These are phyloP conservation scores for Hortiboletus campestris DNA, from an alignment of 768 basidiomycete genomes.

Conservation along the genomic window DNA sequence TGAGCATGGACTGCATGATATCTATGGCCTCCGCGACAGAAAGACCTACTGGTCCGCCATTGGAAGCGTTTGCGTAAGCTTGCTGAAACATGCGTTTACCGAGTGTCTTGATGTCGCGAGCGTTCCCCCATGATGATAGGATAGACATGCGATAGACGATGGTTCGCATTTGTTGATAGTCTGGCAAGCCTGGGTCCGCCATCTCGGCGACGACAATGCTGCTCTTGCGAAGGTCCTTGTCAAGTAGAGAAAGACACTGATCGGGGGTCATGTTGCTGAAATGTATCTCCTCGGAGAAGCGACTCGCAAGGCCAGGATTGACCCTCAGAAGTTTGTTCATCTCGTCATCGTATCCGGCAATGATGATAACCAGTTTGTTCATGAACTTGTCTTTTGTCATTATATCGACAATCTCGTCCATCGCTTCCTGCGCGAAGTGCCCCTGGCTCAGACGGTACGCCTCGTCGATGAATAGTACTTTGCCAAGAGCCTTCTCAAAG, in stretches of 20 bases:
- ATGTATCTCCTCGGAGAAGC: slow-evolving; percentile 59
- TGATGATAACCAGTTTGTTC: slow-evolving; percentile 60
- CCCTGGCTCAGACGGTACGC: slow-evolving; percentile 64
- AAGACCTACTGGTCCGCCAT: neutral
- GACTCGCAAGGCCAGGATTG: slow-evolving; percentile 64
- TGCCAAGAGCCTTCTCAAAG: slow-evolving; percentile 64
- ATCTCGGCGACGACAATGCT: slow-evolving; percentile 40
- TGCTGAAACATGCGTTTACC: slow-evolving; percentile 25
- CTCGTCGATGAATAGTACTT: slow-evolving; percentile 70
- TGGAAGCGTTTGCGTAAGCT: slow-evolving; percentile 12
- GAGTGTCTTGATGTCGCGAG: slow-evolving; percentile 58
- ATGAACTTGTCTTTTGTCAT: slow-evolving; percentile 59
- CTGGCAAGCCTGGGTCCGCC: neutral
- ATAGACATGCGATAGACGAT: slow-evolving; percentile 39
- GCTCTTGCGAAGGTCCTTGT: slow-evolving; percentile 45
- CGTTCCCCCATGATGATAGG: slow-evolving; percentile 66
- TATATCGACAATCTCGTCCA: slow-evolving; percentile 66
- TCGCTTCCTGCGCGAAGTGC: slow-evolving; percentile 65
- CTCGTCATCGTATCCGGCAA: slow-evolving; percentile 69
- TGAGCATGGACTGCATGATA: slow-evolving; percentile 16
- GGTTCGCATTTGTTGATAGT: slow-evolving; percentile 11
- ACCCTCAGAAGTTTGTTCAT: slow-evolving; percentile 59
- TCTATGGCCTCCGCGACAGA: neutral
- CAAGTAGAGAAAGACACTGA: slow-evolving; percentile 50
- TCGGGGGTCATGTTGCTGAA: slow-evolving; percentile 52